Evolutionary conservation across 768 basidiomycete genomes (phyloP).

Genomic region (Heimioporus sp.): DNA sequence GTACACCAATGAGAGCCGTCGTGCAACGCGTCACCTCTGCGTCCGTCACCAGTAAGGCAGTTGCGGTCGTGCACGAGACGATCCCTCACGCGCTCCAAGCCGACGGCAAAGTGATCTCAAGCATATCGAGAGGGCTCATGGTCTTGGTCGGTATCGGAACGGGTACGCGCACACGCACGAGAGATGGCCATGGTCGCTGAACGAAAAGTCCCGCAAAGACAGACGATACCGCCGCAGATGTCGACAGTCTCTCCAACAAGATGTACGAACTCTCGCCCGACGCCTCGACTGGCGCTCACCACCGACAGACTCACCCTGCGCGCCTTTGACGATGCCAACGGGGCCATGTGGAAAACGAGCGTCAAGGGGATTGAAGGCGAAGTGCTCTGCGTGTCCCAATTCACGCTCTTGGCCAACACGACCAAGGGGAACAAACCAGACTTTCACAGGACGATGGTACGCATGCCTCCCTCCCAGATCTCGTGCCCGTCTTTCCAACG

Average conservation of each 20-base stretch:
- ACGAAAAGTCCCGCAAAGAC: conserved; percentile 28
- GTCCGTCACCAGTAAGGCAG: conserved; percentile 69
- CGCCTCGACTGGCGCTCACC: conserved; percentile 3
- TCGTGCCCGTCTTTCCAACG: background rate
- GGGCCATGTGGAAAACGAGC: conserved; percentile 81
- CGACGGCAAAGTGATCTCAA: conserved; percentile 73
- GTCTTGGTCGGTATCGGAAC: conserved; percentile 87
- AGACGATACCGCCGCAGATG: conserved; percentile 83
- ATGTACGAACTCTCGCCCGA: conserved; percentile 45
- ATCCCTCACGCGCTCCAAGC: conserved; percentile 46
- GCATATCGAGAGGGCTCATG: conserved; percentile 83
- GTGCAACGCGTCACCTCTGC: conserved; percentile 82
- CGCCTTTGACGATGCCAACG: conserved; percentile 62
- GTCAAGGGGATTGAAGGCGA: conserved; percentile 90
- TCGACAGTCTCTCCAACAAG: conserved; percentile 73
- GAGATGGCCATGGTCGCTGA: too few species aligned
- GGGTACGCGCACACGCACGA: conserved; percentile 43
- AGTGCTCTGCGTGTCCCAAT: conserved; percentile 92
- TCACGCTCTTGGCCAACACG: conserved; percentile 86
- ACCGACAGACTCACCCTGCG: conserved; percentile 61
- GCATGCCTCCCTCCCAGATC: conserved; percentile 16
- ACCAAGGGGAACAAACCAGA: conserved; percentile 88
- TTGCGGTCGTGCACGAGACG: background rate
- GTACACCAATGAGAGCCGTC: conserved; percentile 75
- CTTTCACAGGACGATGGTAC: conserved; percentile 91